Base-by-base conservation (phyloP, 2,329 filamentous ascomycete species). In the Tolypocladium paradoxum region DNA sequence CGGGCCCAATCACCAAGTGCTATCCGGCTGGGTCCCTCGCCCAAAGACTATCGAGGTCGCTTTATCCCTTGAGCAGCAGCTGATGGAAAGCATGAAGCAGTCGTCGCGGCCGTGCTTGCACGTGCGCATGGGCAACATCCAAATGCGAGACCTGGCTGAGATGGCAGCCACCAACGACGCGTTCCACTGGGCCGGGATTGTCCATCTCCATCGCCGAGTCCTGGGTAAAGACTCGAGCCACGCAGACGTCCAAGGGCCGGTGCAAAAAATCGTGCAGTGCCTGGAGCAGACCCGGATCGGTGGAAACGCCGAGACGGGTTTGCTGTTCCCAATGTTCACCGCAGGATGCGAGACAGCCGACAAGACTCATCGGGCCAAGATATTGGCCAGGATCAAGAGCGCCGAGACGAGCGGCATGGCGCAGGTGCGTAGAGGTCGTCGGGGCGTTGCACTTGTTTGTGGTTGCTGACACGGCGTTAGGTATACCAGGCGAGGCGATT, bases 251-350 rank as follows among this genome's bases (percentile, higher is more conserved):
- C 82, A 84, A 59, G 70, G 73, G 12, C 79, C 81, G 0, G 81
- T 91, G 6, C 67, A 73, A 37, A 76, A 81, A 56, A 85, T 92
- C 47, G 71, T 88, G 31, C 70, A 73, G 1, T 78, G 82, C 34
- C 71, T 92, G 56, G 73, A 74, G 24, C 78, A 77, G 37, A 81
- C 93, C 49, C 72, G 81, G 14, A 71, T 76, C 14, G 85, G 86
- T 6, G 84, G 84, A 33, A 83, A 82, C 18, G 87, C 87, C 0
- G 88, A 92, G 67, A 83, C 82, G 9, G 89, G 87, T 61, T 71
- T 88, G 20, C 67, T 93, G 38, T 91, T 93, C 58, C 88, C 89
- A 0, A 83, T 93, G 70, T 93, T 93, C 67, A 88, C 87, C 1
- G 88, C 88, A 1, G 89, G 88, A 0, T 91, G 87, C 58, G 87